A percentile compares a stretch with the other conserved stretches of the same genome.
Evolutionary conservation across 2,329 filamentous ascomycete genomes (phyloP).

Genomic region (Trichoderma cornu-damae): DNA sequence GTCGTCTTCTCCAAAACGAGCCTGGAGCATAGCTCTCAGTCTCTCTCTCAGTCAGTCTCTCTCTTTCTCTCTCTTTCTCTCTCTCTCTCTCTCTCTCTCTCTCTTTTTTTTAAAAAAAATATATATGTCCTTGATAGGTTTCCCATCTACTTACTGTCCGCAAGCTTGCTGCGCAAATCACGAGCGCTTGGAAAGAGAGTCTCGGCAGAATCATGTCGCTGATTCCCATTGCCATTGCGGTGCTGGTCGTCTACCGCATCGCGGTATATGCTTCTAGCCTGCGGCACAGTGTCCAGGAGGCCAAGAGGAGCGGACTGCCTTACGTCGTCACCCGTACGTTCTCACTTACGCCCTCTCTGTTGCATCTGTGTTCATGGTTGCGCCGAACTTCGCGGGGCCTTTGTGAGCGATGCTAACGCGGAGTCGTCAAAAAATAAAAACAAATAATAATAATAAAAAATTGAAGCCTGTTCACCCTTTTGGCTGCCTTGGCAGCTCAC

Average conservation of each 20-base stretch:
- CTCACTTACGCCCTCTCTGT: not conserved
- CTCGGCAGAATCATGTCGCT: constrained; percentile 29
- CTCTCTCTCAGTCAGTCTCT: no score
- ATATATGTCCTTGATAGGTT: no score
- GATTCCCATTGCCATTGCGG: constrained; percentile 32
- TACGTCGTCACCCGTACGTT: constrained; percentile 52
- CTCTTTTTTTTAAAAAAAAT: no score
- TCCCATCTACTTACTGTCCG: no score
- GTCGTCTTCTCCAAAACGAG: no score
- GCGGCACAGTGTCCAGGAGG: constrained; percentile 43
- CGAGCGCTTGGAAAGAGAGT: no score
- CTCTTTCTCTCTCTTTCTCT: no score
- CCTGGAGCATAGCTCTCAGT: no score
- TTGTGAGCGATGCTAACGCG: not conserved
- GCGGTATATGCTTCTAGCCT: constrained; percentile 34
- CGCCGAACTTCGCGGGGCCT: not conserved
- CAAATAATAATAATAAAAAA: no score
- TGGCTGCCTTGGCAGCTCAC: constrained; percentile 53
- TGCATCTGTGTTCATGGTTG: no score
- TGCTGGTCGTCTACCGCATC: constrained; percentile 32
- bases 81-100: no score
- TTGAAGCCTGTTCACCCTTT: constrained; percentile 44
- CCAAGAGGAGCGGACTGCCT: constrained; percentile 47
- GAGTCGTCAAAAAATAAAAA: no score
- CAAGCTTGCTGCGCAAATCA: not conserved